phyloP scores from a whole-genome alignment of 345 rosid species.

The Boechera retrofracta region DNA sequence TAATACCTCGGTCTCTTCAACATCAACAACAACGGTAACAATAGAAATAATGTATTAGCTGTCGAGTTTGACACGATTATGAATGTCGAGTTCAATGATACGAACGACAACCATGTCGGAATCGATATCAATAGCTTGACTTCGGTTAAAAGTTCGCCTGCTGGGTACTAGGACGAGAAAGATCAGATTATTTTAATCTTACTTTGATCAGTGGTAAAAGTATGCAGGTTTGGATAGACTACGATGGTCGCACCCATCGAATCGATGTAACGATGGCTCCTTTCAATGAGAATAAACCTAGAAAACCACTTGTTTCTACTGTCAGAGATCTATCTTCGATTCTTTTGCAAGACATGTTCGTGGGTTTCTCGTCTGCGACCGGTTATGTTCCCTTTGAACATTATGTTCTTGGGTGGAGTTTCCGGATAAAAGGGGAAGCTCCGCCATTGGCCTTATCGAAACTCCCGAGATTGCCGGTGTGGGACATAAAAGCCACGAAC shows the following conservation, averaged over 20 bases:
- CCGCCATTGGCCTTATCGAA: constrained; percentile 45
- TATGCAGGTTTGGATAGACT: constrained; percentile 76
- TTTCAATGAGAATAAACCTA: constrained; percentile 43
- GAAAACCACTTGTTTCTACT: constrained; percentile 49
- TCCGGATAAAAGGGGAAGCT: constrained; percentile 52
- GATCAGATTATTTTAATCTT: constrained; percentile 40
- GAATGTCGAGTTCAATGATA: constrained; percentile 33
- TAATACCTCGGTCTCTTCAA: constrained; percentile 53
- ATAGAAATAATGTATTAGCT: constrained; percentile 51
- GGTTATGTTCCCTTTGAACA: constrained; percentile 44
- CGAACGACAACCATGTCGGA: constrained; percentile 54
- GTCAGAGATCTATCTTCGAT: constrained; percentile 47
- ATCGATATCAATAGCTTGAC: constrained; percentile 49
- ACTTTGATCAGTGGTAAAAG: constrained; percentile 51
- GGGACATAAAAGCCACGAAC: too few species aligned
- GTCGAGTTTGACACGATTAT: constrained; percentile 57
- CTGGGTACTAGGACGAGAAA: constrained; percentile 40
- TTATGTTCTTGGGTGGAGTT: constrained; percentile 71
- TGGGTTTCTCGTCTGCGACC: constrained; percentile 67
- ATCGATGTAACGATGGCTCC: constrained; percentile 64
- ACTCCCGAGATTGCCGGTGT: constrained; percentile 57
- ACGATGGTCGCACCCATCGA: constrained; percentile 53
- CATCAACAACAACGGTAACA: constrained; percentile 34
- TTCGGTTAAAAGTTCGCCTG: constrained; percentile 38
- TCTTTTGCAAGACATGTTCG: constrained; percentile 49